These are phyloP conservation scores for Syzygium aqueum DNA, from an alignment of 345 rosid species.

Conservation along the genomic window DNA sequence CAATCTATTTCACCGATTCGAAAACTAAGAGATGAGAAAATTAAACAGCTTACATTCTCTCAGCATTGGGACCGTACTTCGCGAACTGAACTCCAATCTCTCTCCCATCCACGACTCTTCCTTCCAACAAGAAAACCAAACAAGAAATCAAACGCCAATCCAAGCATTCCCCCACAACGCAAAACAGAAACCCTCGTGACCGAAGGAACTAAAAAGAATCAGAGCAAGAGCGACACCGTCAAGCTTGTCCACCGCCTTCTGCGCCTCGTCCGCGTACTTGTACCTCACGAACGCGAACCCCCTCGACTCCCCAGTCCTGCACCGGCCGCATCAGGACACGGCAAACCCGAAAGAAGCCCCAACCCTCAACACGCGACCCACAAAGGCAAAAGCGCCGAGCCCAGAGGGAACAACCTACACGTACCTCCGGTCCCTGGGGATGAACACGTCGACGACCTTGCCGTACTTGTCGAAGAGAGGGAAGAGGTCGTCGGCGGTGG, in stretches of 20 bases:
- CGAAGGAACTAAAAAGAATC: background rate
- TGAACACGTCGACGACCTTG: conserved; percentile 61
- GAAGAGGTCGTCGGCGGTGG: conserved; percentile 62
- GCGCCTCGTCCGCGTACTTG: conserved; percentile 62
- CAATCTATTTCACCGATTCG: background rate
- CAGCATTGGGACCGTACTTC: conserved; percentile 96
- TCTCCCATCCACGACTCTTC: conserved; percentile 88
- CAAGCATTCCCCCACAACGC: background rate
- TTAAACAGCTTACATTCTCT: conserved; percentile 59
- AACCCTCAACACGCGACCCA: background rate
- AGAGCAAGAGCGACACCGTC: conserved; percentile 24
- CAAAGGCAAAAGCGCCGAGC: background rate
- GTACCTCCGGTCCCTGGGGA: conserved; percentile 64
- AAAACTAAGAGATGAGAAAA: background rate
- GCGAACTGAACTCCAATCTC: conserved; percentile 97
- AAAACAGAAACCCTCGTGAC: background rate
- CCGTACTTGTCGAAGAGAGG: conserved; percentile 65
- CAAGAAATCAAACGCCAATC: background rate
- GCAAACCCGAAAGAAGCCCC: background rate
- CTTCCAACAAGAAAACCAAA: conserved; percentile 24
- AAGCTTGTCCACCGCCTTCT: conserved; percentile 62
- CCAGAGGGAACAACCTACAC: background rate
- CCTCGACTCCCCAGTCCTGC: conserved; percentile 56
- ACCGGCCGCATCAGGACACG: background rate
- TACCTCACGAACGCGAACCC: conserved; percentile 66